phyloP scores from a whole-genome alignment of 352 stramenopile genomes.

The Phytophthora pistaciae region DNA sequence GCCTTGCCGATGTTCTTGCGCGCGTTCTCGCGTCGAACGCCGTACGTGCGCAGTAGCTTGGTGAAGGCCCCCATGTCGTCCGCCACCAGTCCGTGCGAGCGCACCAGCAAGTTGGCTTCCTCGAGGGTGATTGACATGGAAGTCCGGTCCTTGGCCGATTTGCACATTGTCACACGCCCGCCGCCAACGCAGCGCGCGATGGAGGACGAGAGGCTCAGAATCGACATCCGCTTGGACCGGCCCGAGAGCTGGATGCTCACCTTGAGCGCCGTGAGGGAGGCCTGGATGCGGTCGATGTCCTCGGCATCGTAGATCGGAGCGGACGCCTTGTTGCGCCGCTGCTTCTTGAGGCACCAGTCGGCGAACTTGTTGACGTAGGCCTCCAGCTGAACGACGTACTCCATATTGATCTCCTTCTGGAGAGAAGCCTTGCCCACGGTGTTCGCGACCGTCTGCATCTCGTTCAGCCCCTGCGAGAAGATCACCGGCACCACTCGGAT shows the following conservation, averaged over 20 bases:
- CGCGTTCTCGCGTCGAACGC: conserved; percentile 84
- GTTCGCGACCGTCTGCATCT: conserved; percentile 94
- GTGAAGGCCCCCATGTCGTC: conserved; percentile 70
- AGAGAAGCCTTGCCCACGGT: conserved; percentile 78
- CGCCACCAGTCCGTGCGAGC: conserved; percentile 58
- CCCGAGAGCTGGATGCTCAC: conserved; percentile 56
- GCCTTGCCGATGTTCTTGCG: conserved; percentile 90
- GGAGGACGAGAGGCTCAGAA: conserved; percentile 78
- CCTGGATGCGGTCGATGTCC: conserved; percentile 43
- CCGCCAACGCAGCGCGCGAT: conserved; percentile 86
- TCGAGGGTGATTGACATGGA: conserved; percentile 98
- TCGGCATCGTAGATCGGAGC: conserved; percentile 35
- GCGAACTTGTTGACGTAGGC: conserved; percentile 56
- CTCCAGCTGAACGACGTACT: conserved; percentile 74
- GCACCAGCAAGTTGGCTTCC: conserved; percentile 76
- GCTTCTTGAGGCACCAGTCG: conserved; percentile 49
- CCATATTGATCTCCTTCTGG: conserved; percentile 87
- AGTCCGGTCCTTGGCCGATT: conserved; percentile 97
- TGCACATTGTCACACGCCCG: conserved; percentile 96
- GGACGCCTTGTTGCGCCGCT: conserved; percentile 22
- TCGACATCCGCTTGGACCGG: conserved; percentile 82
- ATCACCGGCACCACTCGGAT: conserved; percentile 82
- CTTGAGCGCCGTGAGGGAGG: conserved; percentile 47
- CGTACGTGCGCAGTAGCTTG: conserved; percentile 74
- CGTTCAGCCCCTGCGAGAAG: conserved; percentile 94